Conservation (phyloP, 768 basidiomycete genomes). For the Boletus patriciae region DNA sequence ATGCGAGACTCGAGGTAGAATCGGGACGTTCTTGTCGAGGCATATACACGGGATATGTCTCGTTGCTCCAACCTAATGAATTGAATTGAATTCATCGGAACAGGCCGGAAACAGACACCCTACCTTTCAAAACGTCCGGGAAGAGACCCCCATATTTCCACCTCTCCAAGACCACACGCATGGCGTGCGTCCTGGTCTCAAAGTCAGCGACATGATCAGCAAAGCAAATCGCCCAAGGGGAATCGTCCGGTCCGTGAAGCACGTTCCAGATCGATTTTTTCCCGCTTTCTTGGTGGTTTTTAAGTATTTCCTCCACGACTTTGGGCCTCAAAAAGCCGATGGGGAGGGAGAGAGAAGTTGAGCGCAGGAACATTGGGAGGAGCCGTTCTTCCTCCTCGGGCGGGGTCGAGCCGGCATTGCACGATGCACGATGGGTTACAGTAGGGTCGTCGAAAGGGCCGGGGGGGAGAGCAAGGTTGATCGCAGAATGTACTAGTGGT, state of each 20-base stretch:
- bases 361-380: constrained; percentile 21
- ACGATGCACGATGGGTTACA: constrained; percentile 18
- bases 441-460: constrained; percentile 23
- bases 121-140: constrained; percentile 24
- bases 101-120: not conserved
- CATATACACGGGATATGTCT: constrained; percentile 27
- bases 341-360: constrained; percentile 10
- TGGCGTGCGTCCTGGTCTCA: constrained; percentile 14
- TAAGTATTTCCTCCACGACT: constrained; percentile 14
- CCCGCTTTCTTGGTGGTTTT: constrained; percentile 5
- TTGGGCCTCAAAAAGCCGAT: constrained; percentile 23
- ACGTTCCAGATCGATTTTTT: constrained; percentile 19
- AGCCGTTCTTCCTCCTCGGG: constrained; percentile 21
- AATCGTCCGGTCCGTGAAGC: constrained; percentile 11
- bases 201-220: constrained; percentile 16
- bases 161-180: constrained; percentile 10
- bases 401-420: constrained; percentile 5
- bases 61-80: constrained; percentile 24
- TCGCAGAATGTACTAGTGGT: constrained; percentile 24
- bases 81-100: not conserved
- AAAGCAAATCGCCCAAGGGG: constrained; percentile 25
- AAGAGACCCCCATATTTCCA: constrained; percentile 22
- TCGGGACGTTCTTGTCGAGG: constrained; percentile 12
- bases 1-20: constrained; percentile 24
- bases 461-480: constrained; percentile 28